Conservation (phyloP, 768 basidiomycete genomes). For the Suillus tomentosus region DNA sequence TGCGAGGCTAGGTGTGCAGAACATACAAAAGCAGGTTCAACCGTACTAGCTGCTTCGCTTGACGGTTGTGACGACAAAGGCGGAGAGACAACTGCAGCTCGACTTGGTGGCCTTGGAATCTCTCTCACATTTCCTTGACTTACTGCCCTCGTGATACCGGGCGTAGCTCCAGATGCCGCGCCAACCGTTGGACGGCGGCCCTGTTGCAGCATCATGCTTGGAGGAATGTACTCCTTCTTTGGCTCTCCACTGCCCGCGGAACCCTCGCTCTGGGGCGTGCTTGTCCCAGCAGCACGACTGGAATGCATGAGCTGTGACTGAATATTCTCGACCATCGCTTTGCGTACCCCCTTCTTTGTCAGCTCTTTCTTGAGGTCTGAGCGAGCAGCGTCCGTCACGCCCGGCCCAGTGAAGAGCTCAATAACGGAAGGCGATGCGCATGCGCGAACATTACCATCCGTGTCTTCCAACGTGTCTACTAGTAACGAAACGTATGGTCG, state of each 20-base stretch:
- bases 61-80: slow-evolving; percentile 44
- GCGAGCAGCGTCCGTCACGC: slow-evolving; percentile 82
- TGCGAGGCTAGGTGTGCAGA: background rate
- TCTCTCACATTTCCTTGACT: slow-evolving; percentile 55
- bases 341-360: slow-evolving; percentile 81
- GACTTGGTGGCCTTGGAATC: slow-evolving; percentile 58
- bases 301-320: slow-evolving; percentile 60
- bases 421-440: slow-evolving; percentile 80
- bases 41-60: slow-evolving; percentile 45
- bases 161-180: slow-evolving; percentile 25
- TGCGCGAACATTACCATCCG: slow-evolving; percentile 87
- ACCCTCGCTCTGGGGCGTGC: slow-evolving; percentile 54
- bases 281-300: slow-evolving; percentile 42
- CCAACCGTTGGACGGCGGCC: slow-evolving; percentile 50
- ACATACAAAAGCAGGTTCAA: slow-evolving; percentile 72
- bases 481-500: slow-evolving; percentile 77
- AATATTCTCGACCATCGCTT: slow-evolving; percentile 82
- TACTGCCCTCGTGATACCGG: slow-evolving; percentile 43
- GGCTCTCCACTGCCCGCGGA: slow-evolving; percentile 56
- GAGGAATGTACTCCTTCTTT: slow-evolving; percentile 70
- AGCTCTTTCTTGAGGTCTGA: slow-evolving; percentile 94
- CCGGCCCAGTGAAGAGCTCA: slow-evolving; percentile 81
- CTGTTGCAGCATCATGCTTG: slow-evolving; percentile 62
- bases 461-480: slow-evolving; percentile 87
- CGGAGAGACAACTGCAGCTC: slow-evolving; percentile 50